A percentile compares a stretch with the other conserved stretches of the same genome.
phyloP scores from a whole-genome alignment of 2,329 filamentous ascomycete species.

The Trichoderma brevicompactum region DNA sequence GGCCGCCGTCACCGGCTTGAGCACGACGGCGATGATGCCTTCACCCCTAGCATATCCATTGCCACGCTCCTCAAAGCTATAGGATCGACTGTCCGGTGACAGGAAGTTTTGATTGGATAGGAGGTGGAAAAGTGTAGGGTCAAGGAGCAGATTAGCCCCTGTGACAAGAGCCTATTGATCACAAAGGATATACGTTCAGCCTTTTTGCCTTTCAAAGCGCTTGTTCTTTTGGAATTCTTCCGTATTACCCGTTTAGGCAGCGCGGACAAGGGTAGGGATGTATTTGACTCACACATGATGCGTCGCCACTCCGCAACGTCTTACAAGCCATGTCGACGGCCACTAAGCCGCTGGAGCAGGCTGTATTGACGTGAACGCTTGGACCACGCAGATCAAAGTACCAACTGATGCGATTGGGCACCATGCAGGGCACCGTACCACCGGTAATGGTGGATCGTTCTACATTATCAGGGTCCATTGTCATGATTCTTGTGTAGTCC shows the following conservation, averaged over 20 bases:
- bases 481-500: slow-evolving; percentile 45
- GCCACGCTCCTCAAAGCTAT: slow-evolving; percentile 33
- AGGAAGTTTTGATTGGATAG: slow-evolving; percentile 12
- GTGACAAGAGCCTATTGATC: slow-evolving; percentile 39
- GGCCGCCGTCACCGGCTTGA: slow-evolving; percentile 56
- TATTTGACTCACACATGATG: slow-evolving; percentile 19
- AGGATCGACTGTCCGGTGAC: slow-evolving; percentile 2
- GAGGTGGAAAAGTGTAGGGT: slow-evolving; percentile 29
- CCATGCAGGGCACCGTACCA: slow-evolving; percentile 45
- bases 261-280: neutral
- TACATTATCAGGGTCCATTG: slow-evolving; percentile 39
- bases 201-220: slow-evolving; percentile 9
- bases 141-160: slow-evolving; percentile 33
- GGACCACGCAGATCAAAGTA: slow-evolving; percentile 53
- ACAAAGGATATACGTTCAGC: slow-evolving; percentile 47
- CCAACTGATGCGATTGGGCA: slow-evolving; percentile 53
- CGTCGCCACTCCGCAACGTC: slow-evolving; percentile 48
- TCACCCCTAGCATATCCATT: slow-evolving; percentile 53
- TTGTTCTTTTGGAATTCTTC: neutral
- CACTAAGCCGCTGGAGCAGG: slow-evolving; percentile 53
- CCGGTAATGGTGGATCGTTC: slow-evolving; percentile 45
- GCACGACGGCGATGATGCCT: slow-evolving; percentile 45
- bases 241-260: neutral
- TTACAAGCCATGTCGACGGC: slow-evolving; percentile 45
- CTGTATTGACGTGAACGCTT: slow-evolving; percentile 55